Percentiles rank a stretch among this genome's conserved stretches.
Conservation (phyloP, 2,329 filamentous ascomycete genomes). For the Colletotrichum acutatum region DNA sequence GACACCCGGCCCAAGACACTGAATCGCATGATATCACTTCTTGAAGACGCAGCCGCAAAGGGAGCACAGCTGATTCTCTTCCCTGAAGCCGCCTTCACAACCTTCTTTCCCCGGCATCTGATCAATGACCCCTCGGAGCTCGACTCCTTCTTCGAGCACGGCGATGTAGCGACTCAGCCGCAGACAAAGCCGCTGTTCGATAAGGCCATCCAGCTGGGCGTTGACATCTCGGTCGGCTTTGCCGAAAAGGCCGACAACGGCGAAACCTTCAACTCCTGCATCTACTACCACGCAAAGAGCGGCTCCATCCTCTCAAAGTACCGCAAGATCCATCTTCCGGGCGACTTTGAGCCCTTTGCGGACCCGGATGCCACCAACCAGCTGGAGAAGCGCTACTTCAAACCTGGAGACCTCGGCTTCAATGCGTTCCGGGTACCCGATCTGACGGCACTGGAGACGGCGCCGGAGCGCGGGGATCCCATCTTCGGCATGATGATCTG, state of each 20-base stretch:
- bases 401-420: constrained; percentile 63
- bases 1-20: constrained; percentile 53
- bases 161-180: constrained; percentile 51
- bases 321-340: constrained; percentile 66
- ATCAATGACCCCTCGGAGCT: constrained; percentile 56
- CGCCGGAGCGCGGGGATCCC: constrained; percentile 57
- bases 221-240: constrained; percentile 65
- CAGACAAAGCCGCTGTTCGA: constrained; percentile 61
- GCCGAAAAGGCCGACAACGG: constrained; percentile 57
- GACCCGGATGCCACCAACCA: constrained; percentile 61
- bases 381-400: constrained; percentile 67
- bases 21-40: constrained; percentile 59
- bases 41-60: constrained; percentile 55
- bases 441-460: constrained; percentile 48
- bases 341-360: constrained; percentile 60
- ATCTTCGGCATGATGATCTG: constrained; percentile 67
- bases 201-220: constrained; percentile 54
- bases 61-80: constrained; percentile 62
- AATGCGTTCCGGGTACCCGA: constrained; percentile 62
- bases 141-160: constrained; percentile 61
- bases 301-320: constrained; percentile 60
- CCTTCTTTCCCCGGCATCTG: constrained; percentile 65
- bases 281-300: constrained; percentile 61
- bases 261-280: constrained; percentile 57
- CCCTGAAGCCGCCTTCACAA: constrained; percentile 65